Evolutionary conservation across 345 rosid species (phyloP).

Genomic region (Euclidium syriacum): DNA sequence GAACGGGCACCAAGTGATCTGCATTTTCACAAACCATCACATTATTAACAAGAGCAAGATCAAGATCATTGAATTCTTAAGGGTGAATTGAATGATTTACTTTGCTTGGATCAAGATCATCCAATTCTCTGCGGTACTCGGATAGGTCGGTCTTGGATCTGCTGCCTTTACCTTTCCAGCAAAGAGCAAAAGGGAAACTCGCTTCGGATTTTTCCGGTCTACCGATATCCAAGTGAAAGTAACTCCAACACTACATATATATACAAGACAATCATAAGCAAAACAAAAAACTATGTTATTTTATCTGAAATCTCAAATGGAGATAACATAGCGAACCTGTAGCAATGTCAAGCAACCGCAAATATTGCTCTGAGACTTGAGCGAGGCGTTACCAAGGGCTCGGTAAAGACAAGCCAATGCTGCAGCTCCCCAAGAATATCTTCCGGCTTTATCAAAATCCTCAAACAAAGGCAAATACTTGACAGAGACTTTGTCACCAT

Average conservation of each 20-base stretch:
- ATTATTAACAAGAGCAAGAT: neutral
- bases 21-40: slow-evolving; percentile 8
- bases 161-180: slow-evolving; percentile 75
- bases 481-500: slow-evolving; percentile 79
- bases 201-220: slow-evolving; percentile 51
- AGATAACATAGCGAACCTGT: slow-evolving; percentile 41
- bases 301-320: neutral
- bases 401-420: slow-evolving; percentile 54
- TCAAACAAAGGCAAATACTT: slow-evolving; percentile 71
- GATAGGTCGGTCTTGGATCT: slow-evolving; percentile 54
- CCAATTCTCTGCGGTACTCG: slow-evolving; percentile 62
- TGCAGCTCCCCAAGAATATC: slow-evolving; percentile 75
- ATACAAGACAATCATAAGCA: neutral
- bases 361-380: slow-evolving; percentile 67
- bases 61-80: neutral
- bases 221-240: slow-evolving; percentile 60
- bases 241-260: slow-evolving; percentile 66
- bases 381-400: slow-evolving; percentile 57
- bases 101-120: slow-evolving; percentile 51
- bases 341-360: slow-evolving; percentile 76
- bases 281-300: neutral
- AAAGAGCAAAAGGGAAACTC: slow-evolving; percentile 52
- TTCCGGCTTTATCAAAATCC: slow-evolving; percentile 62
- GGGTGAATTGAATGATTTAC: slow-evolving; percentile 27
- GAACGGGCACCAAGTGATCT: slow-evolving; percentile 58